A percentile compares a stretch with the other conserved stretches of the same genome.
Evolutionary conservation across 2,329 filamentous ascomycete genomes (phyloP).

Genomic region (Penicillium palitans): DNA sequence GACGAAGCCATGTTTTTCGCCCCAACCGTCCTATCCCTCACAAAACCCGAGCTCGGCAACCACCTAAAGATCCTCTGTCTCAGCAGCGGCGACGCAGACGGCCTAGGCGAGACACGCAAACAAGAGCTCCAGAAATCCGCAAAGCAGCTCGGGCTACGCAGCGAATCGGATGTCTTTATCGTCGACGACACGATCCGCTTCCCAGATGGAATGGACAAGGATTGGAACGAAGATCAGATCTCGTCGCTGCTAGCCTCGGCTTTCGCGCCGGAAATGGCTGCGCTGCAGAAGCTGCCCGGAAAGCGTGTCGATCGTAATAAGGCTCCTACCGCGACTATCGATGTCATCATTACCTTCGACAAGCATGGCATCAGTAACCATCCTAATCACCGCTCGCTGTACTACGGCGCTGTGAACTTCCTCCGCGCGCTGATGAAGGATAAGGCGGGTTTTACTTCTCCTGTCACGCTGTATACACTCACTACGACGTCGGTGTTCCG

Average conservation of each 20-base stretch:
- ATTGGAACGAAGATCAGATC: slow-evolving; percentile 73
- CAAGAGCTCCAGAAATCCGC: slow-evolving; percentile 82
- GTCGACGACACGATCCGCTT: slow-evolving; percentile 75
- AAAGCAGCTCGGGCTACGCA: slow-evolving; percentile 70
- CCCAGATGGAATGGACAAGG: slow-evolving; percentile 81
- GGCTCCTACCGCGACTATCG: slow-evolving; percentile 61
- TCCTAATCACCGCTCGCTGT: slow-evolving; percentile 89
- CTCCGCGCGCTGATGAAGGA: slow-evolving; percentile 64
- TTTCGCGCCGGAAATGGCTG: slow-evolving; percentile 66
- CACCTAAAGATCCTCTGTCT: slow-evolving; percentile 93
- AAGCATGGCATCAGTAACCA: slow-evolving; percentile 77
- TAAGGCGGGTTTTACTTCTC: slow-evolving; percentile 64
- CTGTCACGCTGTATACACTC: slow-evolving; percentile 83
- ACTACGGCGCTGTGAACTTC: slow-evolving; percentile 76
- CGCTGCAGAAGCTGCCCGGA: slow-evolving; percentile 30
- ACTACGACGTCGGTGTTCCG: slow-evolving; percentile 69
- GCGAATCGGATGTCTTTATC: slow-evolving; percentile 79
- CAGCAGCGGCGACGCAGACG: slow-evolving; percentile 84
- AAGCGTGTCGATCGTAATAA: slow-evolving; percentile 35
- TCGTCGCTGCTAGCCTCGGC: slow-evolving; percentile 67
- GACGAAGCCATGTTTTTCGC: slow-evolving; percentile 99
- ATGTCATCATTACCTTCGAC: slow-evolving; percentile 90
- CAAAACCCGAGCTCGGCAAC: slow-evolving; percentile 75
- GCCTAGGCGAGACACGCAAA: slow-evolving; percentile 78
- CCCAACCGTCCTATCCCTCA: slow-evolving; percentile 81